Evolutionary conservation across 371 early-diverging fungal genomes (phyloP), one percentile per base, ranked within the genome.

Genomic region (Mortierella sp.): DNA sequence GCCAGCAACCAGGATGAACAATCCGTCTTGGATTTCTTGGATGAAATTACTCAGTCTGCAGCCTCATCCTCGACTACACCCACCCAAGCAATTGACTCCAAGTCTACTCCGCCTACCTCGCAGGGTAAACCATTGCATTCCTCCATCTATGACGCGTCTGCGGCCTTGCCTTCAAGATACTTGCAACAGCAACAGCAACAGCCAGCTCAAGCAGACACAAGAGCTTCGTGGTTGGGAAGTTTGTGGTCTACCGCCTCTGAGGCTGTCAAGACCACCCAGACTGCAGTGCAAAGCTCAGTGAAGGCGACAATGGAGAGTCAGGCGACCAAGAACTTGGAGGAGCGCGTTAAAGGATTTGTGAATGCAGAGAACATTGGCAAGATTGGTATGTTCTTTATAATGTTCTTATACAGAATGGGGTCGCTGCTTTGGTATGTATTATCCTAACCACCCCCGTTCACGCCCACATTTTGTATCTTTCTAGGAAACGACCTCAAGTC

Each of bases 331-430:
- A 70, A 86, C n/a, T 75, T 92, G 10, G 91, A 92, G 71, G 87
- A 86, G 66, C 87, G 87, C 49, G 90, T 90, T 45, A 90, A 89
- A 58, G 87, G 81, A 14, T 84, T 87, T 51, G 89, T 92, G 0
- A 92, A 88, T 70, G 89, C 89, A 26, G 91, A 92, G 62, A 89
- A 88, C 67, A 88, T 92, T 69, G 88, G 88, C 49, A 92, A 90
- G 72, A 83, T 91, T 72, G 89, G 91, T 83, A 87, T 62, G 71
- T 72, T 43, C 40, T 58, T 58, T 18, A 62, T 3, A 12, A n/a
- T 35, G 9, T 43, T 22, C 16, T 55, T 39, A 37, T 43, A 11
- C 58, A 43, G 9, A 22, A 16, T 43, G 3, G 8, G 5, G 6
- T 24, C 20, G 9, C 37, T 18, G 26, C 20, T 32, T 64, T 63